These are phyloP conservation scores for Pouteria campechiana DNA, from an alignment of 179 eudicot species.

Conservation along the genomic window DNA sequence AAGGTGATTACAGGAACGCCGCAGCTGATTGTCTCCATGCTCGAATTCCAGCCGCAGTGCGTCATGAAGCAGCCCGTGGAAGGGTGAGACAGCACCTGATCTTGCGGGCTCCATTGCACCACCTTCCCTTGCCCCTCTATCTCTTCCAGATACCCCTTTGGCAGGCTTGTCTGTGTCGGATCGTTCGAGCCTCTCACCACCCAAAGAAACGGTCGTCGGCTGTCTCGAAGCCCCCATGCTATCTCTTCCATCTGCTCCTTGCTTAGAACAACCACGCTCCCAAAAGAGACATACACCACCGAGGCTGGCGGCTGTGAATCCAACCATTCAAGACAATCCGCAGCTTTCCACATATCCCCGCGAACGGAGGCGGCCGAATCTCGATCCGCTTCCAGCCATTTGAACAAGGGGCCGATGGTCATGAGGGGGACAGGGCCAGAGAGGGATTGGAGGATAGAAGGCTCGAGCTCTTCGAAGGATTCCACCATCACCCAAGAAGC, in stretches of 20 bases:
- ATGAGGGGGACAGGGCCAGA: conserved; percentile 31
- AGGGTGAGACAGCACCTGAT: conserved; percentile 25
- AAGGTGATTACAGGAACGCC: conserved; percentile 30
- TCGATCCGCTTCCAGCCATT: conserved; percentile 1
- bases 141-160: conserved; percentile 6
- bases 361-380: conserved; percentile 6
- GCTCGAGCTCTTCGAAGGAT: conserved; percentile 62
- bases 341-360: conserved; percentile 1
- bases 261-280: conserved; percentile 28
- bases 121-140: conserved; percentile 11
- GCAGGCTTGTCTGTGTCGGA: not conserved
- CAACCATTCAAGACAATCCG: conserved; percentile 26
- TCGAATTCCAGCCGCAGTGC: conserved; percentile 46
- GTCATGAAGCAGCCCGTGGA: conserved; percentile 34
- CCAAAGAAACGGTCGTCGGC: conserved; percentile 30
- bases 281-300: conserved; percentile 37
- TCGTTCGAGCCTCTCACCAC: conserved; percentile 18
- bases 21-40: conserved; percentile 21
- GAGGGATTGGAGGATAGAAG: conserved; percentile 33
- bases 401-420: conserved; percentile 51
- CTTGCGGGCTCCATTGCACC: conserved; percentile 37
- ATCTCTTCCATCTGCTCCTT: conserved; percentile 25
- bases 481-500: conserved; percentile 61
- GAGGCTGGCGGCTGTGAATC: conserved; percentile 13
- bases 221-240: conserved; percentile 18